These are phyloP conservation scores for Vitis hybrid DNA, from an alignment of 177 flowering plant genomes.

Conservation along the genomic window DNA sequence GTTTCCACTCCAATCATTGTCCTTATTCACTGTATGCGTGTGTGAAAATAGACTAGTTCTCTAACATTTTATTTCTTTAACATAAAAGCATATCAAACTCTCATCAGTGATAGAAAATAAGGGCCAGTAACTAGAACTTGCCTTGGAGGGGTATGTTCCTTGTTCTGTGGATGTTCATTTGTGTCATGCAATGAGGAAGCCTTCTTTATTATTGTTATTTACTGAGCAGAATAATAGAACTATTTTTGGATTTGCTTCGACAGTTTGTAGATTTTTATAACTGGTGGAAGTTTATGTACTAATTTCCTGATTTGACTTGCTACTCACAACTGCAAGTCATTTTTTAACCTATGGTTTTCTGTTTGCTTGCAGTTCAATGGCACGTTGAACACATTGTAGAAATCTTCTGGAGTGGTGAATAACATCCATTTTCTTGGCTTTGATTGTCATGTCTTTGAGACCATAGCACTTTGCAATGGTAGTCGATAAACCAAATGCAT, in stretches of 20 bases:
- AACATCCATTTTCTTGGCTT: constrained; percentile 7
- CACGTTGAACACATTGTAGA: not conserved
- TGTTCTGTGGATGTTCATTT: not conserved
- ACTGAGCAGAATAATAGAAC: no score
- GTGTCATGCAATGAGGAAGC: not conserved
- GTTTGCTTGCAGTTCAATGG: not conserved
- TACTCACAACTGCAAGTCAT: not conserved
- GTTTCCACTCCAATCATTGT: no score
- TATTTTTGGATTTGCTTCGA: no score
- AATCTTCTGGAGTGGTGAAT: not conserved
- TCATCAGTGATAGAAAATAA: not conserved
- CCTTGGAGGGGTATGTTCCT: not conserved
- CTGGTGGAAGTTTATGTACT: no score
- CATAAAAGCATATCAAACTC: no score
- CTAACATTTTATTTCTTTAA: not conserved
- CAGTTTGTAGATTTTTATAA: no score
- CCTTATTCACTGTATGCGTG: no score
- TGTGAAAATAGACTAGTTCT: no score
- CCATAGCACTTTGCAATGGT: constrained; percentile 6
- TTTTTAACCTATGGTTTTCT: not conserved
- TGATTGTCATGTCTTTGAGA: constrained; percentile 15
- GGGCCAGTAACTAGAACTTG: not conserved
- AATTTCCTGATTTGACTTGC: no score
- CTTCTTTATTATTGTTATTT: not conserved
- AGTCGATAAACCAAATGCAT: not conserved